Evolutionary conservation across 1,284 basidiomycete species (phyloP), one percentile per base, ranked within the genome.

Genomic region (Ustilago cynodontis): DNA sequence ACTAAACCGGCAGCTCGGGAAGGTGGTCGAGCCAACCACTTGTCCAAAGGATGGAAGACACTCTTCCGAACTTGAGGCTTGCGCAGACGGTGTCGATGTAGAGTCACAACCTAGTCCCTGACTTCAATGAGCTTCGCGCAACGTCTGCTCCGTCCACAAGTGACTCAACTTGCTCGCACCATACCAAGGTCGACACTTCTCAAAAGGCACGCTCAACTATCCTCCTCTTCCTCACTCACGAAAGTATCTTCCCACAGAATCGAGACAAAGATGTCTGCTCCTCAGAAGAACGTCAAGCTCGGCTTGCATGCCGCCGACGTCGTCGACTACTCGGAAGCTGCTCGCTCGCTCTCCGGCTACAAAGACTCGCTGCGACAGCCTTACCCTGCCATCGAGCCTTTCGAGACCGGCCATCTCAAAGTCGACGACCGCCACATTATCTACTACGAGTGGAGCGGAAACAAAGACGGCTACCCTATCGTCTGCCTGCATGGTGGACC

Each of bases 401-500:
- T 75, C 68, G 80, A 82, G 47, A 73, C 66, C 9, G 81, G 82
- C 9, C 62, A 50, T 16, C 65, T 82, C 20, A 54, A 65, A 7
- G 81, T 82, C 14, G 80, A 80, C 22, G 60, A 59, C 0, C 65
- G 68, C 2, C 83, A 85, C 68, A 63, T 64, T 22, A 63, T 85
- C 59, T 82, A 78, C 62, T 84, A 77, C 71, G 80, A 82, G 41
- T 77, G 73, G 69, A 65, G 73, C 31, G 83, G 83, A 13, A 82
- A 83, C 51, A 54, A 56, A 16, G 52, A 75, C 18, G 83, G 83
- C 20, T 71, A 78, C 22, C 82, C 83, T 1, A 82, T 81, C 52
- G 75, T 85, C 6, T 80, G 78, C 49, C 50, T 85, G 7, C 83
- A 85, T 54, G 83, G 83, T 35, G 83, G 83, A 13, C 83, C 83